These are phyloP conservation scores for Lichina pygmaea DNA, from an alignment of 495 filamentous ascomycete species.

Conservation along the genomic window DNA sequence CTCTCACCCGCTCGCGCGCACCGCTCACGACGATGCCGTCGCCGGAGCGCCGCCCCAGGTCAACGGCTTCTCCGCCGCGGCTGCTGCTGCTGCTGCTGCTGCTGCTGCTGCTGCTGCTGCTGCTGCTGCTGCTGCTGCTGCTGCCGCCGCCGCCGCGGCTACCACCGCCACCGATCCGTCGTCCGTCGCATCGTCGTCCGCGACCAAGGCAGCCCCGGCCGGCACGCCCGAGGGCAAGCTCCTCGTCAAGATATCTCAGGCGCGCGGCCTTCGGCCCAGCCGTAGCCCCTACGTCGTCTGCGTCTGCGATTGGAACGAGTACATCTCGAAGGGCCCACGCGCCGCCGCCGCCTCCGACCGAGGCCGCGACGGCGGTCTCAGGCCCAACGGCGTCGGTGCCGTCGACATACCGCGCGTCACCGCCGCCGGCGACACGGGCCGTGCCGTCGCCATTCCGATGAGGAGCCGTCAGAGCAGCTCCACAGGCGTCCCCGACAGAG, in stretches of 20 bases:
- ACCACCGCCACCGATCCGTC: neutral
- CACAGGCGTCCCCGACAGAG: slow-evolving; percentile 46
- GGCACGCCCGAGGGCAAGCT: slow-evolving; percentile 71
- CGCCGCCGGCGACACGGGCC: slow-evolving; percentile 34
- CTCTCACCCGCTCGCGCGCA: slow-evolving; percentile 3
- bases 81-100: neutral
- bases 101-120: neutral
- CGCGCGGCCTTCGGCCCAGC: slow-evolving; percentile 52
- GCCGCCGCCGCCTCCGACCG: slow-evolving; percentile 13
- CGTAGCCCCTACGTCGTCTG: slow-evolving; percentile 85
- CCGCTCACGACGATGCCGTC: neutral
- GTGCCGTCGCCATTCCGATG: slow-evolving; percentile 88
- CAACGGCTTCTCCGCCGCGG: neutral
- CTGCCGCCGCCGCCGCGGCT: neutral
- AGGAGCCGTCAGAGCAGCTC: slow-evolving; percentile 83
- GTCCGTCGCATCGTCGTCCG: slow-evolving; percentile 2
- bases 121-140: slow-evolving; percentile 7
- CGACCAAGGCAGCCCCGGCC: slow-evolving; percentile 12
- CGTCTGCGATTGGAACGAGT: slow-evolving; percentile 87
- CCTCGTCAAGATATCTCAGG: slow-evolving; percentile 65
- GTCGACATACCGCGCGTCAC: slow-evolving; percentile 31
- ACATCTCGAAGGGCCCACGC: slow-evolving; percentile 67
- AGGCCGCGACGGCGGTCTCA: slow-evolving; percentile 6
- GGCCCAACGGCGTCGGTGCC: slow-evolving; percentile 18
- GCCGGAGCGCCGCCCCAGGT: neutral